phyloP scores from a whole-genome alignment of 2,329 filamentous ascomycete genomes.

The Fusarium sp. region DNA sequence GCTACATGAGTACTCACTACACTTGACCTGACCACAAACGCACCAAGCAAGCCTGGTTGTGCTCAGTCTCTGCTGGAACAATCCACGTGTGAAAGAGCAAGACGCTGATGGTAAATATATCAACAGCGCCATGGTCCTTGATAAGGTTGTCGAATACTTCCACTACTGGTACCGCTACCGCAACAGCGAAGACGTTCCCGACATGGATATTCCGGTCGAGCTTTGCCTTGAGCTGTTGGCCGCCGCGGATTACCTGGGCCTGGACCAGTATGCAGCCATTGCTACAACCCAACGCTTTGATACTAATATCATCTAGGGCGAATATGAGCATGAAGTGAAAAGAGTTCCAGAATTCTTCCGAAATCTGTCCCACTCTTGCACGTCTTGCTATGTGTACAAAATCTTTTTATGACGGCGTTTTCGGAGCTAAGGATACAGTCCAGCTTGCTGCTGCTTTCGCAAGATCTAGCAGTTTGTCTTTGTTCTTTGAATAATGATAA shows the following conservation, averaged over 20 bases:
- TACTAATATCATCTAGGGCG: conserved; percentile 50
- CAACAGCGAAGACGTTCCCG: conserved; percentile 76
- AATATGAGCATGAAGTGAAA: conserved; percentile 54
- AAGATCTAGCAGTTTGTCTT: conserved; percentile 11
- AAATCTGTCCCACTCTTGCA: not conserved
- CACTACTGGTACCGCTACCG: conserved; percentile 83
- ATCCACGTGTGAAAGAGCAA: conserved; percentile 21
- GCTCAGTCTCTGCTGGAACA: conserved; percentile 23
- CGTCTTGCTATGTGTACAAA: not conserved
- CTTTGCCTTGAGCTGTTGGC: conserved; percentile 81
- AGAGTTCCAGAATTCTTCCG: not conserved
- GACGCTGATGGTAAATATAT: conserved; percentile 42
- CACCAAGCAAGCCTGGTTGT: conserved; percentile 28
- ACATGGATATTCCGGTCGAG: conserved; percentile 84
- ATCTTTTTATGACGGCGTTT: conserved; percentile 21
- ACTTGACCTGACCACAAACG: conserved; percentile 69
- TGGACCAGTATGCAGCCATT: conserved; percentile 63
- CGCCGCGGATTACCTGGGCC: conserved; percentile 79
- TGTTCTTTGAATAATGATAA: conserved; percentile 30
- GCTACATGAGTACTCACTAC: conserved; percentile 66
- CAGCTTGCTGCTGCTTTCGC: conserved; percentile 10
- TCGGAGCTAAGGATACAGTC: conserved; percentile 31
- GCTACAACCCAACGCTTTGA: conserved; percentile 34
- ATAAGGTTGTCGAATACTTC: conserved; percentile 85
- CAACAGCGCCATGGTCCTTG: conserved; percentile 75